These are phyloP conservation scores for Yarrowia sp. DNA, from an alignment of 805 yeast species.

Conservation along the genomic window DNA sequence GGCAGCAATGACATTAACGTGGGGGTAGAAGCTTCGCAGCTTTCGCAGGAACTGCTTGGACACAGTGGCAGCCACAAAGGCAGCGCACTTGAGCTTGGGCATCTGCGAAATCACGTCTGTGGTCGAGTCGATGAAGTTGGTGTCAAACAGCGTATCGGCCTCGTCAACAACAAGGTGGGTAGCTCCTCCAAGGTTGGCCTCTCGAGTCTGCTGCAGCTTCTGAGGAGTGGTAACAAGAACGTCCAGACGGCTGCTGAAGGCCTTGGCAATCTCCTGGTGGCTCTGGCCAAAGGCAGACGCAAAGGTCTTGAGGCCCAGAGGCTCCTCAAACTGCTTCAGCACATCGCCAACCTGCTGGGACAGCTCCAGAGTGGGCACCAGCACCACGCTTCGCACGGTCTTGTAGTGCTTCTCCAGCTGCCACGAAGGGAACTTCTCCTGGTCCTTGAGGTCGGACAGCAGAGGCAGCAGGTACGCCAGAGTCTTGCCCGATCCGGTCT, in stretches of 20 bases:
- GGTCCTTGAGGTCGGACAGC: slow-evolving; percentile 63
- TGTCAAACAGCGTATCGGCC: slow-evolving; percentile 89
- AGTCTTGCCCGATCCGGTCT: slow-evolving; percentile 96
- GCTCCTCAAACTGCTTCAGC: slow-evolving; percentile 31
- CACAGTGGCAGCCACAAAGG: slow-evolving; percentile 87
- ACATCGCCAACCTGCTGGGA: slow-evolving; percentile 71
- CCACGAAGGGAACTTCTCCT: slow-evolving; percentile 46
- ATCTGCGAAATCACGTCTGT: slow-evolving; percentile 51
- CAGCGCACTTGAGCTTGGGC: slow-evolving; percentile 57
- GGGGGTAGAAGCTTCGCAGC: slow-evolving; percentile 60
- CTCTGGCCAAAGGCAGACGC: slow-evolving; percentile 18
- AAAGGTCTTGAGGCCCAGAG: slow-evolving; percentile 17
- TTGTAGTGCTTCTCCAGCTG: slow-evolving; percentile 39
- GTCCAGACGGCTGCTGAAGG: slow-evolving; percentile 54
- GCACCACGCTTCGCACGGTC: slow-evolving; percentile 64
- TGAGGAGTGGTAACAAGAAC: slow-evolving; percentile 84
- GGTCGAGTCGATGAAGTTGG: slow-evolving; percentile 70
- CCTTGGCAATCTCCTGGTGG: slow-evolving; percentile 16
- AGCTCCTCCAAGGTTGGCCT: background rate
- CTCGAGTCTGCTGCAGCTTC: slow-evolving; percentile 39
- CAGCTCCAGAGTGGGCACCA: slow-evolving; percentile 87
- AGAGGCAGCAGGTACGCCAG: slow-evolving; percentile 84
- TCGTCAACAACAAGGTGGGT: slow-evolving; percentile 77
- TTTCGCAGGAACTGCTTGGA: slow-evolving; percentile 72
- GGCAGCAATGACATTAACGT: slow-evolving; percentile 63